A percentile compares a stretch with the other conserved stretches of the same genome.
phyloP scores from a whole-genome alignment of 345 rosid genomes.

The Anacardium occidentale region DNA sequence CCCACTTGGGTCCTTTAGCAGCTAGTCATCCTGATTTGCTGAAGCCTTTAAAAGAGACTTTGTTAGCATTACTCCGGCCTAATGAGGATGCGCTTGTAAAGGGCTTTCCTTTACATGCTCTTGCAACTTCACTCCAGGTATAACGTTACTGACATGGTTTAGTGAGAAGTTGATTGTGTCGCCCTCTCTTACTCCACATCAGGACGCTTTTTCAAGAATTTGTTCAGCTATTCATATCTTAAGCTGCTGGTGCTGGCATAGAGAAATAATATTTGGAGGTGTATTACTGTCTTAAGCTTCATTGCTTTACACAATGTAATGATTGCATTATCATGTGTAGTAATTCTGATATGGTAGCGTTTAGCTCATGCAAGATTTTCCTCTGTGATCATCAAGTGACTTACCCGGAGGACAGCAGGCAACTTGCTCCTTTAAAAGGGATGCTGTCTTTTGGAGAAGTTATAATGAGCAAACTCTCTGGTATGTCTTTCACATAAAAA shows the following conservation, averaged over 20 bases:
- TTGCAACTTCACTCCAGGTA: constrained; percentile 91
- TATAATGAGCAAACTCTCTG: too few species aligned
- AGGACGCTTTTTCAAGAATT: background rate
- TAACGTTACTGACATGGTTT: background rate
- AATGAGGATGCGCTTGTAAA: constrained; percentile 51
- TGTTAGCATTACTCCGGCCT: constrained; percentile 68
- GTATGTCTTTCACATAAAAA: too few species aligned
- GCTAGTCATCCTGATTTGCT: constrained; percentile 57
- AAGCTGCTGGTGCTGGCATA: background rate
- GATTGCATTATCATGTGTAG: background rate
- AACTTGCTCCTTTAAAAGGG: background rate
- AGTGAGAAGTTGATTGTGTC: background rate
- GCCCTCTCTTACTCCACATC: background rate
- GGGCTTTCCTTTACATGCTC: constrained; percentile 67
- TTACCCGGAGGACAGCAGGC: background rate
- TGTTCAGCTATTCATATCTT: background rate
- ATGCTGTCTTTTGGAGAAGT: background rate
- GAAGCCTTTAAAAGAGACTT: constrained; percentile 87
- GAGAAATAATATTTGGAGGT: background rate
- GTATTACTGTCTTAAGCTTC: background rate
- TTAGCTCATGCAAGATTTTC: background rate
- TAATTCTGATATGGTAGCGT: background rate
- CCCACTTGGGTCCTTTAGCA: constrained; percentile 90
- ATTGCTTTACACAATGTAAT: background rate
- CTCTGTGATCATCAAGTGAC: background rate